Percentiles rank a stretch among this genome's conserved stretches.
These are phyloP conservation scores for Diaporthe sp. DNA, from an alignment of 2,329 filamentous ascomycete genomes.

Conservation along the genomic window DNA sequence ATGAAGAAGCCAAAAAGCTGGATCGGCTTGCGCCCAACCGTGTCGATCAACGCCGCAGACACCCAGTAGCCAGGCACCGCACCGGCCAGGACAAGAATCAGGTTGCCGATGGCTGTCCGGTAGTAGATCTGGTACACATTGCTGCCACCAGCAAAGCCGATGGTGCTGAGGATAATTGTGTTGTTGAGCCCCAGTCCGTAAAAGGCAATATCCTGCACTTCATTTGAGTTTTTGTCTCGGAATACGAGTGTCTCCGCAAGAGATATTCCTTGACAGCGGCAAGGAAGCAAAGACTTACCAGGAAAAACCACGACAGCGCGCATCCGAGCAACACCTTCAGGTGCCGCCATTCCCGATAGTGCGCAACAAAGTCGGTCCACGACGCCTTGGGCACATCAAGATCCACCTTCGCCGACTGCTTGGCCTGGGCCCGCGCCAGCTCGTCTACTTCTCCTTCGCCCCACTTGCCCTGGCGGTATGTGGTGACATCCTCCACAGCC, in stretches of 20 bases:
- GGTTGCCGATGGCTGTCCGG: slow-evolving; percentile 82
- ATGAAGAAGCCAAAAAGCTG: slow-evolving; percentile 75
- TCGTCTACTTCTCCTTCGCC: slow-evolving; percentile 75
- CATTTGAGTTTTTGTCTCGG: neutral
- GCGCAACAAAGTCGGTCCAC: slow-evolving; percentile 76
- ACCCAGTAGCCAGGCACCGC: slow-evolving; percentile 88
- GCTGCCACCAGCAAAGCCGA: slow-evolving; percentile 67
- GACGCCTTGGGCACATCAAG: slow-evolving; percentile 78
- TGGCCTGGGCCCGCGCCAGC: slow-evolving; percentile 69
- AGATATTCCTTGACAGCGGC: neutral
- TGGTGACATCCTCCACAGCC: slow-evolving; percentile 78
- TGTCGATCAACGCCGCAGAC: slow-evolving; percentile 77
- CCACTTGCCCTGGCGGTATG: slow-evolving; percentile 76
- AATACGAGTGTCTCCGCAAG: neutral
- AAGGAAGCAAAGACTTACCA: slow-evolving; percentile 47
- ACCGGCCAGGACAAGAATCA: slow-evolving; percentile 83
- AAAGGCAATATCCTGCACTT: slow-evolving; percentile 60
- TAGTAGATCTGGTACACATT: slow-evolving; percentile 72
- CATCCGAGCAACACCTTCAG: slow-evolving; percentile 73
- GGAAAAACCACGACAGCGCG: slow-evolving; percentile 86
- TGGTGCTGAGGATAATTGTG: slow-evolving; percentile 76
- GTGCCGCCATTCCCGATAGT: slow-evolving; percentile 80
- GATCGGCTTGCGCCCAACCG: slow-evolving; percentile 81
- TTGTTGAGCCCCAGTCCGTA: slow-evolving; percentile 83
- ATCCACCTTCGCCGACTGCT: slow-evolving; percentile 64